Evolutionary conservation across 371 early-diverging fungal genomes (phyloP), one percentile per base, ranked within the genome.

Genomic region (Syncephalastrum monosporum): DNA sequence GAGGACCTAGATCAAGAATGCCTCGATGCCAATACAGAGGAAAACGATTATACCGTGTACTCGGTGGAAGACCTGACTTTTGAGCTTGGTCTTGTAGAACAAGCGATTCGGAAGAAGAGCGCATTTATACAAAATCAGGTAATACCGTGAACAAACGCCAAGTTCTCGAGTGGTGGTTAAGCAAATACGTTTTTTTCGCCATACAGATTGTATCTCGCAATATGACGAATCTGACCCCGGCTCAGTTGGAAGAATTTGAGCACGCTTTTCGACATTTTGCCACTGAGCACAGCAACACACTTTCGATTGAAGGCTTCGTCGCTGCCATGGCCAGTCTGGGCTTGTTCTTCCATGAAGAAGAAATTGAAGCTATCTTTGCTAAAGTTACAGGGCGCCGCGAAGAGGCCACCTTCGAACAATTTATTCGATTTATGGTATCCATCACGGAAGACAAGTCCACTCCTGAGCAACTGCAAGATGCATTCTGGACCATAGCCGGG

Each of bases 111-210:
- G 61, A 96, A 95, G 65, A 96, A 95, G 76, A 71, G 75, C 21
- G 85, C 90, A 0, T 96, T 96, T 61, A 92, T 97, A 57, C 92
- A 95, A 62, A 96, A 96, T 68, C 94, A 93, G 69, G 88, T 84
- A 73, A 67, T 43, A n/a, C n/a, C 1, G 15, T 17, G 1, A 53
- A 33, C 4, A 42, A 50, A 41, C 14, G 3, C 6, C 45, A 4
- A 17, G 15, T 16, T 43, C 7, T 43, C 6, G 24, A 7, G 2
- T 41, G 16, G 14, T 16, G 24, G 17, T 33, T 29, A 2, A 38
- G 0, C 15, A 25, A 15, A 15, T 43, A 42, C 21, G 24, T 8
- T 10, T 27, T 33, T 5, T 44, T 50, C n/a, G 16, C 21, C 21
- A 47, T 19, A 25, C 19, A 93, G 86, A 87, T 88, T 33, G 88